Base-by-base conservation (phyloP, 257 asterid species). In the Solanum sejunctum region DNA sequence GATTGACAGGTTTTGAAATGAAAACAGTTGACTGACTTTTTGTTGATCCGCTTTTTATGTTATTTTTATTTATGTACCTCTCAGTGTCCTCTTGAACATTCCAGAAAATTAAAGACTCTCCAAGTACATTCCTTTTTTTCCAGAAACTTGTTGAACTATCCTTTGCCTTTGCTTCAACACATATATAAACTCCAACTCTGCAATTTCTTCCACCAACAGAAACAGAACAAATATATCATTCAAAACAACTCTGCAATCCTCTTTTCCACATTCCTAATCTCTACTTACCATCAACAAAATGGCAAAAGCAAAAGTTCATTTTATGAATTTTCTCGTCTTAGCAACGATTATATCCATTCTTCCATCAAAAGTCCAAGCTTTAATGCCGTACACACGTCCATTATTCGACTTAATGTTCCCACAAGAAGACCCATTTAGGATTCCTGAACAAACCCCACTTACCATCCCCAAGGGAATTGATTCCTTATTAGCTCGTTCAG, bases 401-500 rank as follows among this genome's bases (percentile, higher is more conserved):
- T 21, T 87, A 15, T 83, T 56, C 58, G 91, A 90, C 73, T 1
- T 73, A 72, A 80, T 86, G 81, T 21, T 89, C 12, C 88, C 93
- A 2, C 28, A 51, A 0, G 89, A 89, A 12, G 91, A 89, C 79
- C 91, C 92, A 1, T 89, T 90, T 70, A 88, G 82, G 80, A 89
- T 90, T 36, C 79, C 89, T 51, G 92, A 90, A 26, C 91, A 89
- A 28, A 43, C 58, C 80, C 93, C 92, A 3, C 12, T 89, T 0
- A 86, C 83, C 20, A 71, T 90, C 17, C 88, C 93, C 0, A 89
- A 86, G 18, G 86, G 83, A 3, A 56, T 58, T 1, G 89, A 89
- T 78, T 87, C 93, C 28, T 84, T 90, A 23, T 80, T 90, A 23
- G 93, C 91, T 0, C 97, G 95, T 18, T 93, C 97, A 0, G 97